Evolutionary conservation across 306 rosid species (phyloP).

Genomic region (Lupinus albus): DNA sequence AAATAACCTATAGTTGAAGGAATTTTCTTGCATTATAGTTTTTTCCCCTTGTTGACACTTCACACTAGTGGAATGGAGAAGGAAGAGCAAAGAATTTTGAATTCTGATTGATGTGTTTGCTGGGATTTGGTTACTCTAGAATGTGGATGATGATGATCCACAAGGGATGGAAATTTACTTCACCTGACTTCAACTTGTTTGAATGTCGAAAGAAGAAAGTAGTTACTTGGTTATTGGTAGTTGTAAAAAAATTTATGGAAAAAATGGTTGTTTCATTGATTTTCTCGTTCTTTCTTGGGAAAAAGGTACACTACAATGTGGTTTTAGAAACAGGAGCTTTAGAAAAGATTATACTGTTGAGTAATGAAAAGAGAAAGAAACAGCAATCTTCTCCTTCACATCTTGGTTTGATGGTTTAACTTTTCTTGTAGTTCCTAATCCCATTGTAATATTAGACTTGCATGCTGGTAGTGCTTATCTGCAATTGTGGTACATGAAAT

Average conservation of each 20-base stretch:
- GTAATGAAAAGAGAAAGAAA: constrained; percentile 3
- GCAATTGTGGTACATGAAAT: constrained; percentile 26
- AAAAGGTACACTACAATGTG: constrained; percentile 7
- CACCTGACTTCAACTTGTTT: background rate
- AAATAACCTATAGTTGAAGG: background rate
- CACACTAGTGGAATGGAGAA: background rate
- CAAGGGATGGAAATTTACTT: background rate
- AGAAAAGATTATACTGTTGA: constrained; percentile 5
- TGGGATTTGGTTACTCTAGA: constrained; percentile 7
- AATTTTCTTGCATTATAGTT: background rate
- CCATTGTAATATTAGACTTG: constrained; percentile 1
- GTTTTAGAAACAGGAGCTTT: background rate
- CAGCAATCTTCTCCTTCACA: background rate
- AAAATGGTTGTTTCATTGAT: background rate
- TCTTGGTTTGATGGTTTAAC: constrained; percentile 13
- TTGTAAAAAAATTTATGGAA: background rate
- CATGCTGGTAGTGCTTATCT: background rate
- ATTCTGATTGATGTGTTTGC: constrained; percentile 5
- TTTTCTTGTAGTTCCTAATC: background rate
- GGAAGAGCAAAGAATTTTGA: background rate
- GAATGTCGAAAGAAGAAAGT: constrained; percentile 4
- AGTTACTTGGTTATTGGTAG: constrained; percentile 8
- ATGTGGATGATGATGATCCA: background rate
- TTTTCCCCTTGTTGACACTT: background rate
- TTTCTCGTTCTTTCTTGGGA: background rate